phyloP scores from a whole-genome alignment of 768 basidiomycete species.

The Hypholoma sublateritium region DNA sequence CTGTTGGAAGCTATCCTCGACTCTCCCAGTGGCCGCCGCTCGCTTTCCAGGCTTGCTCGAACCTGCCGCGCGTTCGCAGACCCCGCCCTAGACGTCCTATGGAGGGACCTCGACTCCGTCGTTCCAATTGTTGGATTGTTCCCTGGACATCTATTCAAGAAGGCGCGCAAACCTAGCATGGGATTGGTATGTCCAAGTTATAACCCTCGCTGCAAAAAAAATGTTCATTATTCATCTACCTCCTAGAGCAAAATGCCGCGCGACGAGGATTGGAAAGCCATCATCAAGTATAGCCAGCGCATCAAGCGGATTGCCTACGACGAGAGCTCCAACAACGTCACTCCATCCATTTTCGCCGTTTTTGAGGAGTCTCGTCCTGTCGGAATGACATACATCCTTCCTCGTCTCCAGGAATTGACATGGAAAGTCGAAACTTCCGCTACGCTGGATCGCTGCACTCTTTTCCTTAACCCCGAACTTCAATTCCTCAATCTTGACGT shows the following conservation, averaged over 20 bases:
- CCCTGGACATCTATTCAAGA: conserved; percentile 66
- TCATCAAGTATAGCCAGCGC: conserved; percentile 66
- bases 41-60: conserved; percentile 68
- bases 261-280: conserved; percentile 66
- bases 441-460: conserved; percentile 60
- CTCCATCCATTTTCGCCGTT: conserved; percentile 64
- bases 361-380: conserved; percentile 62
- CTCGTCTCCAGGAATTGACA: conserved; percentile 63
- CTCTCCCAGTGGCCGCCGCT: conserved; percentile 63
- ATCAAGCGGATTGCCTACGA: conserved; percentile 70
- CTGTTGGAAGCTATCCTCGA: conserved; percentile 48
- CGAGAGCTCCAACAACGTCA: conserved; percentile 63
- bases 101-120: conserved; percentile 78
- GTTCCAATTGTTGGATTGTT: conserved; percentile 72
- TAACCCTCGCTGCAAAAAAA: neutral
- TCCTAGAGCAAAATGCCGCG: conserved; percentile 58
- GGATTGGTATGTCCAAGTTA: conserved; percentile 60
- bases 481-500: conserved; percentile 63
- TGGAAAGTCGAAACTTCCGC: conserved; percentile 72
- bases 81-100: conserved; percentile 68
- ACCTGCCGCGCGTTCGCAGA: conserved; percentile 76
- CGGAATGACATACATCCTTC: conserved; percentile 56
- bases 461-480: conserved; percentile 68
- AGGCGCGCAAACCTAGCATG: conserved; percentile 68
- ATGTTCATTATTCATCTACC: conserved; percentile 7